phyloP scores from a whole-genome alignment of 371 early-diverging fungal species.

The Rhizopus arrhizus region DNA sequence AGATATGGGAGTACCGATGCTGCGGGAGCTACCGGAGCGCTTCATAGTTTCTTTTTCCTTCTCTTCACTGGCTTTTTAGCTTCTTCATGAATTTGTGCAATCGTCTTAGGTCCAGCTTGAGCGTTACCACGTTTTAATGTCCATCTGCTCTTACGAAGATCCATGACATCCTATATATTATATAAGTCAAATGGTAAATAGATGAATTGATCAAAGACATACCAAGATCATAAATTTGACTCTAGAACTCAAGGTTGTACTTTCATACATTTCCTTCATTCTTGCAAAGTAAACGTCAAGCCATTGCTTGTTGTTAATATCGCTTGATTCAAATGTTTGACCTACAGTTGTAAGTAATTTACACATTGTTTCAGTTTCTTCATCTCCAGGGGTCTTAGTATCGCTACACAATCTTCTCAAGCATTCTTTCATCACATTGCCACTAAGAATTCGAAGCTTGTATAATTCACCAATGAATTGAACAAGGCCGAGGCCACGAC shows the following conservation, averaged over 20 bases:
- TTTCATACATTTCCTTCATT: conserved; percentile 65
- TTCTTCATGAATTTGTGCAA: conserved; percentile 88
- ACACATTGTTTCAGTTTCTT: conserved; percentile 91
- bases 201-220: conserved; percentile 1
- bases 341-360: conserved; percentile 91
- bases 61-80: conserved; percentile 66
- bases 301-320: conserved; percentile 44
- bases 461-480: conserved; percentile 95
- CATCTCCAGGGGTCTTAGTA: conserved; percentile 83
- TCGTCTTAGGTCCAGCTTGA: conserved; percentile 80
- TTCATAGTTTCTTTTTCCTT: conserved; percentile 66
- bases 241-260: conserved; percentile 73
- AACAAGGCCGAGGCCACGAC: conserved; percentile 91
- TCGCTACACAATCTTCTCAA: conserved; percentile 74
- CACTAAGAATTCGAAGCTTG: conserved; percentile 84
- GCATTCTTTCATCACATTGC: conserved; percentile 91
- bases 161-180: conserved; percentile 74
- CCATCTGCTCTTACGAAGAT: conserved; percentile 87
- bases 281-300: conserved; percentile 83
- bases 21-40: conserved; percentile 67
- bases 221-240: conserved; percentile 88
- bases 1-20: conserved; percentile 57
- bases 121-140: conserved; percentile 56
- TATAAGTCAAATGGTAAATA: conserved; percentile 1
- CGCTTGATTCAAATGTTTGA: conserved; percentile 55